Evolutionary conservation across 2,329 filamentous ascomycete species (phyloP).

Genomic region (Aspergillus luchuensis): DNA sequence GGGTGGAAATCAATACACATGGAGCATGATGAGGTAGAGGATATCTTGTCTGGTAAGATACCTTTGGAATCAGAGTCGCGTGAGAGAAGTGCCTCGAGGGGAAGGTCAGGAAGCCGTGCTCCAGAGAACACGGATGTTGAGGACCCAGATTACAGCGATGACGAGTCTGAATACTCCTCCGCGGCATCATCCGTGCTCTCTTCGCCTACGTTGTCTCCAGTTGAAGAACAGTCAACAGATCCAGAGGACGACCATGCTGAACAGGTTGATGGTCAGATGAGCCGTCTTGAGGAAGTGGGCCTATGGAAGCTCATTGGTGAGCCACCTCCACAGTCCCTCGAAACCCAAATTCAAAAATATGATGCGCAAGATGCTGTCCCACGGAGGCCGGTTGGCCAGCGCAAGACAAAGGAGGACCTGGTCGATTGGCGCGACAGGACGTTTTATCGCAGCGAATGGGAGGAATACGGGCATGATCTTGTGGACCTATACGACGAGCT

Average conservation of each 20-base stretch:
- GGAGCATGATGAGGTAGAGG: constrained; percentile 47
- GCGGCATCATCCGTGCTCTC: background rate
- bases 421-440: constrained; percentile 52
- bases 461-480: constrained; percentile 41
- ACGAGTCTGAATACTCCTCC: background rate
- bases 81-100: constrained; percentile 12
- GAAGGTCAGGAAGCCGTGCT: background rate
- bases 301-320: constrained; percentile 49
- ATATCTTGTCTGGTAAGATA: constrained; percentile 33
- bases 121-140: background rate
- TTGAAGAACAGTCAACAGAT: constrained; percentile 24
- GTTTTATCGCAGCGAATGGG: constrained; percentile 55
- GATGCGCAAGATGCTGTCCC: constrained; percentile 13
- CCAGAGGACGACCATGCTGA: constrained; percentile 51
- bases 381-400: constrained; percentile 29
- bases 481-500: constrained; percentile 34
- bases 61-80: constrained; percentile 13
- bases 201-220: background rate
- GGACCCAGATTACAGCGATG: background rate
- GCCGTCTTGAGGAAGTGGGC: constrained; percentile 47
- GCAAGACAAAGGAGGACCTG: constrained; percentile 39
- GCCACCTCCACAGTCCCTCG: constrained; percentile 22
- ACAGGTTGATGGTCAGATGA: constrained; percentile 49
- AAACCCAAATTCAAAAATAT: constrained; percentile 26
- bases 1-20: constrained; percentile 32